Percentiles rank a stretch among this genome's conserved stretches.
phyloP scores from a whole-genome alignment of 306 rosid genomes.

The Lathyrus aphaca region DNA sequence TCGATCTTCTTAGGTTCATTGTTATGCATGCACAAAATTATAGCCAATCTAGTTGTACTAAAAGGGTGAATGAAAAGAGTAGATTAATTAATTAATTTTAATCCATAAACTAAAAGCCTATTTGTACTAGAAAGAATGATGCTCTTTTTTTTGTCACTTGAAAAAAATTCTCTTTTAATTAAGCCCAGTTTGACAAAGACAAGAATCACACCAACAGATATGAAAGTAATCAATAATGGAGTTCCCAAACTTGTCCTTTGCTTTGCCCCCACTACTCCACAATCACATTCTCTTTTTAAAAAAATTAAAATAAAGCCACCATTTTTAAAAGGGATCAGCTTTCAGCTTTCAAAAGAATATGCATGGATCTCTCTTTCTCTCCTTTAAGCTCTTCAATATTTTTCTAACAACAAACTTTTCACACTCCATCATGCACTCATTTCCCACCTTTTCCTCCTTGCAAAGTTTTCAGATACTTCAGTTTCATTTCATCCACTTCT shows the following conservation, averaged over 20 bases:
- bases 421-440: slow-evolving; percentile 56
- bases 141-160: slow-evolving; percentile 47
- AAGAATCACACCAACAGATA: slow-evolving; percentile 49
- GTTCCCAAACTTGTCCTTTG: slow-evolving; percentile 55
- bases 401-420: slow-evolving; percentile 57
- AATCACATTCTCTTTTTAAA: slow-evolving; percentile 39
- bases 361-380: slow-evolving; percentile 56
- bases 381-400: slow-evolving; percentile 40
- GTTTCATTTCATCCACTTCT: slow-evolving; percentile 20
- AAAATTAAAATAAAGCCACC: slow-evolving; percentile 53
- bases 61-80: slow-evolving; percentile 40
- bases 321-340: slow-evolving; percentile 61
- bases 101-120: slow-evolving; percentile 43
- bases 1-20: slow-evolving; percentile 34
- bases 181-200: slow-evolving; percentile 60
- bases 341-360: slow-evolving; percentile 79
- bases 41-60: slow-evolving; percentile 36
- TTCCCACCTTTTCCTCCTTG: slow-evolving; percentile 59
- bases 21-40: slow-evolving; percentile 40
- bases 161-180: slow-evolving; percentile 45
- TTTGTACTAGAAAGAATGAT: slow-evolving; percentile 47
- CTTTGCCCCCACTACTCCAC: slow-evolving; percentile 75
- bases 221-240: slow-evolving; percentile 70
- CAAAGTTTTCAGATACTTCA: slow-evolving; percentile 56
- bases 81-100: slow-evolving; percentile 36